Percentiles rank a stretch among this genome's conserved stretches.
phyloP scores from a whole-genome alignment of 441 rosid species.

The Pelargonium myrrhifolium region DNA sequence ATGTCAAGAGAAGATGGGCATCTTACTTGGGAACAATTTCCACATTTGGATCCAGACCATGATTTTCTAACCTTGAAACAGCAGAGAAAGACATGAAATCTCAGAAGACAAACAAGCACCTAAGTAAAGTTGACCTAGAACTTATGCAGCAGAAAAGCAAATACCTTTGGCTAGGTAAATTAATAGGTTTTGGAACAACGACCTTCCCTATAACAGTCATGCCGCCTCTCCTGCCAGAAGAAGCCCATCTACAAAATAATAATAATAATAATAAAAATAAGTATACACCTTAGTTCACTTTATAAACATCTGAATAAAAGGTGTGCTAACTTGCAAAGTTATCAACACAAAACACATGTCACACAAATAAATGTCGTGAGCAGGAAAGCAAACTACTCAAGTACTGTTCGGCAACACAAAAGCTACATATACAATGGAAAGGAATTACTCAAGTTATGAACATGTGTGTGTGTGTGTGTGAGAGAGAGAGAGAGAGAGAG shows the following conservation, averaged over 20 bases:
- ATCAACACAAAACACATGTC: not conserved
- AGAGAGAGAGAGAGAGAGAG: not conserved
- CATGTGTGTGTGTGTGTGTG: not conserved
- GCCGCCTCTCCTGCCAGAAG: conserved; percentile 69
- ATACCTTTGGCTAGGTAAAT: conserved; percentile 97
- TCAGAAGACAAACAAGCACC: not conserved
- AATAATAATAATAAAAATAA: too few species aligned
- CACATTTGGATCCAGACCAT: conserved; percentile 88
- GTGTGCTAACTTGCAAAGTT: not conserved
- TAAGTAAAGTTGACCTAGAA: not conserved
- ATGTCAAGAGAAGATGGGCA: conserved; percentile 3
- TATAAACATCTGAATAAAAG: conserved; percentile 10
- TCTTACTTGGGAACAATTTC: conserved; percentile 99
- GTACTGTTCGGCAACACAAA: too few species aligned
- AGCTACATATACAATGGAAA: not conserved
- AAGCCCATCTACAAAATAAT: conserved; percentile 59
- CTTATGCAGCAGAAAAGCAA: conserved; percentile 15
- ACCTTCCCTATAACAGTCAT: conserved; percentile 94
- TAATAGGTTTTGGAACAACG: conserved; percentile 94
- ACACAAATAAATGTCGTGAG: not conserved
- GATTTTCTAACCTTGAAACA: conserved; percentile 84
- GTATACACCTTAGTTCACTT: conserved; percentile 10
- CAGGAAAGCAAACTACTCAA: not conserved
- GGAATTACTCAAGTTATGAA: not conserved
- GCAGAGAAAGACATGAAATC: conserved; percentile 23